phyloP scores from a whole-genome alignment of 148 eudicot genomes.

The Silene uniflora region DNA sequence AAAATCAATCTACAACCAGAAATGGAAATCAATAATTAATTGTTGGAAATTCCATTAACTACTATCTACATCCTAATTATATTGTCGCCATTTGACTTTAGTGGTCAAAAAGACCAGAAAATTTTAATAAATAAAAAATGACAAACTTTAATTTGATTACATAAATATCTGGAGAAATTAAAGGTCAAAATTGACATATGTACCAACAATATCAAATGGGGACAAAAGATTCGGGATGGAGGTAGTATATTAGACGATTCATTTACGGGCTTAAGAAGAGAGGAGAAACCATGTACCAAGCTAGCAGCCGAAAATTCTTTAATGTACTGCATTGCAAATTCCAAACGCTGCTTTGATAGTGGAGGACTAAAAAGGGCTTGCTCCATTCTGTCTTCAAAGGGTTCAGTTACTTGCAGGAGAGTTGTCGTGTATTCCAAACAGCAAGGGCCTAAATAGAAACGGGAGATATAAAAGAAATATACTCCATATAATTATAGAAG shows the following conservation, averaged over 20 bases:
- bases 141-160: too few species aligned
- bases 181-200: background rate
- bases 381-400: slow-evolving; percentile 94
- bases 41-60: slow-evolving; percentile 2
- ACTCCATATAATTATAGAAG: background rate
- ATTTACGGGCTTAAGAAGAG: background rate
- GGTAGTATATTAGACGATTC: background rate
- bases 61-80: too few species aligned
- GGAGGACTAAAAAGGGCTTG: slow-evolving; percentile 95
- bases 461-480: background rate
- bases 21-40: slow-evolving; percentile 10
- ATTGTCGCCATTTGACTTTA: background rate
- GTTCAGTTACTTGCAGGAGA: slow-evolving; percentile 67
- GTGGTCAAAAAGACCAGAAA: background rate
- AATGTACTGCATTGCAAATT: slow-evolving; percentile 72
- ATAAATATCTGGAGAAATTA: too few species aligned
- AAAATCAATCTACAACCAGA: slow-evolving; percentile 76
- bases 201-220: too few species aligned
- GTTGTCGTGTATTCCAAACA: slow-evolving; percentile 52
- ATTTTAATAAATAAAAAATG: too few species aligned
- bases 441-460: slow-evolving; percentile 43
- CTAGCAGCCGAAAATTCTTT: slow-evolving; percentile 65
- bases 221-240: background rate
- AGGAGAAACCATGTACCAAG: slow-evolving; percentile 46
- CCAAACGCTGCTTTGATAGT: slow-evolving; percentile 91